These are phyloP conservation scores for Sistotremastrum suecicum DNA, from an alignment of 768 basidiomycete species.

Conservation along the genomic window DNA sequence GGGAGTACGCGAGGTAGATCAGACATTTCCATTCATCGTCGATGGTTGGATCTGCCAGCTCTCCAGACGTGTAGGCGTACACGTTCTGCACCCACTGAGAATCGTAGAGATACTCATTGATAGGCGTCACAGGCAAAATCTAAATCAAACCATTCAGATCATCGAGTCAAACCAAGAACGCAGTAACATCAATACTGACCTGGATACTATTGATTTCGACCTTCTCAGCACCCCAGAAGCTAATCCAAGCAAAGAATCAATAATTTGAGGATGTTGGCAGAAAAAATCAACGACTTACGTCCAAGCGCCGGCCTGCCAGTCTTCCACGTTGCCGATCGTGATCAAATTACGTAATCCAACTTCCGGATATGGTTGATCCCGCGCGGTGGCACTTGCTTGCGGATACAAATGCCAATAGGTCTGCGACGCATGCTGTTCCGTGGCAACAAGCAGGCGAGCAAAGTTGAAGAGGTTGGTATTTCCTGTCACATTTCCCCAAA, in stretches of 20 bases:
- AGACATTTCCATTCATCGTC: slow-evolving; percentile 22
- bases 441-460: slow-evolving; percentile 20
- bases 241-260: too few species aligned
- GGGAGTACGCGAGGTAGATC: slow-evolving; percentile 21
- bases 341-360: slow-evolving; percentile 16
- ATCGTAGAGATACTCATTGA: slow-evolving; percentile 21
- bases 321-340: slow-evolving; percentile 23
- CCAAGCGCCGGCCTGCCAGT: slow-evolving; percentile 23
- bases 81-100: slow-evolving; percentile 18
- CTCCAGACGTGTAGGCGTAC: slow-evolving; percentile 15
- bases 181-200: background rate
- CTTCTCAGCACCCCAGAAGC: slow-evolving; percentile 21
- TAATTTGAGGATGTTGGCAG: background rate
- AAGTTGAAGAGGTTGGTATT: slow-evolving; percentile 19
- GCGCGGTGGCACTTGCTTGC: slow-evolving; percentile 14
- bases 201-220: slow-evolving; percentile 21
- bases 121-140: slow-evolving; percentile 22
- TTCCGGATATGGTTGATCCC: slow-evolving; percentile 23
- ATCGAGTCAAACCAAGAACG: too few species aligned
- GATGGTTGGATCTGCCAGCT: slow-evolving; percentile 11
- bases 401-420: slow-evolving; percentile 25
- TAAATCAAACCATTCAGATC: background rate
- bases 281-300: slow-evolving; percentile 13
- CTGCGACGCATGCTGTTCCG: slow-evolving; percentile 21
- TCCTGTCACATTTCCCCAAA: slow-evolving; percentile 19